Base-by-base conservation (phyloP, 352 stramenopile species). In the Globisporangium acanthophoron region DNA sequence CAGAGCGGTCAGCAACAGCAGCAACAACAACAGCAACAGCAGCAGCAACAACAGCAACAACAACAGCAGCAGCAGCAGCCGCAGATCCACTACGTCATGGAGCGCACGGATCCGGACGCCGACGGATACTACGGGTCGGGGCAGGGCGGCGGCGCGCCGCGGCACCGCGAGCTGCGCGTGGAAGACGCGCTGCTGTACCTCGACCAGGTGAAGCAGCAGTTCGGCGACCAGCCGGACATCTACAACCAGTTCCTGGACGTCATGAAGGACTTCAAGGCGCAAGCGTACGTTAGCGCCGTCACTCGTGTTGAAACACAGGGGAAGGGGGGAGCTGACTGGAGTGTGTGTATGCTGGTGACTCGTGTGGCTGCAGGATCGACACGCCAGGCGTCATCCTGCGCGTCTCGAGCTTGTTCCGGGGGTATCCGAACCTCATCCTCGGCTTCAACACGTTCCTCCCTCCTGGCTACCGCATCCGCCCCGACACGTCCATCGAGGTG, bases 191-290 rank as follows among this genome's bases (percentile, higher is more conserved):
- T 99, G 40, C 76, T 98, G 37, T 99, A 99, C 70, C 74, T 99
- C 13, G 97, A 99, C 69, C 96, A 99, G 79, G 97, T 99, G 51
- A 99, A 99, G 76, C 96, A 98, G 68, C 95, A 99, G 78, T 99
- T 99, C 78, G 92, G 93, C 43, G 95, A 99, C 74, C 94, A 98
- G 64, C 96, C 96, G 0, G 94, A 99, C 63, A 99, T 99, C 44
- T 99, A 99, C 90, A 99, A 99, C 80, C 96, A 99, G 71, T 99
- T 99, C 65, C 73, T 99, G 48, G 97, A 99, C 69, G 98, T 99
- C 59, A 99, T 99, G 97, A 99, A 99, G 84, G 98, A 98, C 45
- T 99, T 99, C 72, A 99, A 99, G 68, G 97, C 96, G 3, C 96
- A 99, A 70, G 89, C 87, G 45, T 81, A 69, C 53, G 72, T 64